A percentile compares a stretch with the other conserved stretches of the same genome.
phyloP scores from a whole-genome alignment of 2,329 filamentous ascomycete genomes.

The Aphanoascus verrucosus region DNA sequence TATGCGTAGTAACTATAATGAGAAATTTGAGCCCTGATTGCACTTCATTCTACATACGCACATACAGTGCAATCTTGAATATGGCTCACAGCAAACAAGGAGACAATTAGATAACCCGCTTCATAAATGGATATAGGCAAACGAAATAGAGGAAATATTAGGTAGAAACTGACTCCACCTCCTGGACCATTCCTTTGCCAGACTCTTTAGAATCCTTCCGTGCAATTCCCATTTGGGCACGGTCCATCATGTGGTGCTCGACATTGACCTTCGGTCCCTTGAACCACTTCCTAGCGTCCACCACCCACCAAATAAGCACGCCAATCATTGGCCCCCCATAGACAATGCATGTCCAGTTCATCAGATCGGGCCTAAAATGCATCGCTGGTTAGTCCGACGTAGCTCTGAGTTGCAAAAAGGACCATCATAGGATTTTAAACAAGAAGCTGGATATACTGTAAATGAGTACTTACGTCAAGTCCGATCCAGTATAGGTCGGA shows the following conservation, averaged over 20 bases:
- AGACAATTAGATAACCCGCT: too few species aligned
- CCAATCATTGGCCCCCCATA: slow-evolving; percentile 54
- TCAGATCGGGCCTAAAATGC: slow-evolving; percentile 33
- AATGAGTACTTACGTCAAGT: slow-evolving; percentile 37
- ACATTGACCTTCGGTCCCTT: slow-evolving; percentile 60
- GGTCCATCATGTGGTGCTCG: slow-evolving; percentile 34
- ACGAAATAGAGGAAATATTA: not conserved
- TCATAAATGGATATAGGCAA: too few species aligned
- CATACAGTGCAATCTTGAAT: too few species aligned
- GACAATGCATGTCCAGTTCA: slow-evolving; percentile 61
- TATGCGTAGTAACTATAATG: too few species aligned
- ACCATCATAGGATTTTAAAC: not conserved
- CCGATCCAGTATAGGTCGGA: slow-evolving; percentile 45
- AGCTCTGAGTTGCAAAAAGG: slow-evolving; percentile 6
- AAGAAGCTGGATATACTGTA: not conserved
- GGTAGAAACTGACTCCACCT: not conserved
- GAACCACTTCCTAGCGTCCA: slow-evolving; percentile 58
- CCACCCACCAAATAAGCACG: slow-evolving; percentile 51
- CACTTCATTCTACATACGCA: too few species aligned
- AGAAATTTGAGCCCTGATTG: too few species aligned
- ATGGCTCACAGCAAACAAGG: too few species aligned
- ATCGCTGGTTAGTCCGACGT: not conserved
- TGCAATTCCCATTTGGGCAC: not conserved
- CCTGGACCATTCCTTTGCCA: not conserved
- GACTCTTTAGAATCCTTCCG: not conserved